phyloP scores from a whole-genome alignment of 1,139 yeast genomes.

The Saccharomyces hybrid region DNA sequence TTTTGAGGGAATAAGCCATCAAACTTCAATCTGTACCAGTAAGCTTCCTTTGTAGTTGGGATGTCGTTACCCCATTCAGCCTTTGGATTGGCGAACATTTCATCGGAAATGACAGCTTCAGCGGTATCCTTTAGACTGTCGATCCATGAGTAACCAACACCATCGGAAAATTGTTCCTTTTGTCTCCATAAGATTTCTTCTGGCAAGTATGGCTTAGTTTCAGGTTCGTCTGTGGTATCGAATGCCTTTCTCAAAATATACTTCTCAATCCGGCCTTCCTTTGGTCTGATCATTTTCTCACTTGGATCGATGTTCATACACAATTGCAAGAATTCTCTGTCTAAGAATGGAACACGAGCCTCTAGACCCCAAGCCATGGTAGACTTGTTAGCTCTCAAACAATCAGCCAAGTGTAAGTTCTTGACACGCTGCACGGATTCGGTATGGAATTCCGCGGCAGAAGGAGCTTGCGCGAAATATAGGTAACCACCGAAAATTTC shows the following conservation, averaged over 20 bases:
- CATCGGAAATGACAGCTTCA: slow-evolving; percentile 76
- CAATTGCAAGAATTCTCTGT: slow-evolving; percentile 80
- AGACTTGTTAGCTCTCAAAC: slow-evolving; percentile 96
- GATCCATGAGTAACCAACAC: slow-evolving; percentile 99
- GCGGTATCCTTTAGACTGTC: slow-evolving; percentile 96
- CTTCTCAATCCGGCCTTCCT: slow-evolving; percentile 77
- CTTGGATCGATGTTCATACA: slow-evolving; percentile 91
- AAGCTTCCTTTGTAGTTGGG: slow-evolving; percentile 96
- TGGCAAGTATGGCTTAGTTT: slow-evolving; percentile 76
- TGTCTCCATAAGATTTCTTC: slow-evolving; percentile 97
- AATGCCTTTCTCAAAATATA: slow-evolving; percentile 94
- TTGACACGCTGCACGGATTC: slow-evolving; percentile 94
- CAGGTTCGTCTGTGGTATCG: slow-evolving; percentile 70
- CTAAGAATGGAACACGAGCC: slow-evolving; percentile 98
- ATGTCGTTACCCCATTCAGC: slow-evolving; percentile 92
- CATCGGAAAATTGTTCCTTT: slow-evolving; percentile 98
- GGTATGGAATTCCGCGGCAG: slow-evolving; percentile 81
- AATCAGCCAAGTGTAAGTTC: slow-evolving; percentile 94
- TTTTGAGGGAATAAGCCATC: slow-evolving; percentile 83
- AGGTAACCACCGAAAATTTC: slow-evolving; percentile 97
- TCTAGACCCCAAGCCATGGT: slow-evolving; percentile 99
- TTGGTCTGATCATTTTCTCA: slow-evolving; percentile 71
- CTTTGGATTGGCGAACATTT: slow-evolving; percentile 80
- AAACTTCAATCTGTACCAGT: slow-evolving; percentile 95
- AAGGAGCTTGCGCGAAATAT: slow-evolving; percentile 94